phyloP scores from a whole-genome alignment of 1,284 basidiomycete species.

The Ganoderma multipileum region DNA sequence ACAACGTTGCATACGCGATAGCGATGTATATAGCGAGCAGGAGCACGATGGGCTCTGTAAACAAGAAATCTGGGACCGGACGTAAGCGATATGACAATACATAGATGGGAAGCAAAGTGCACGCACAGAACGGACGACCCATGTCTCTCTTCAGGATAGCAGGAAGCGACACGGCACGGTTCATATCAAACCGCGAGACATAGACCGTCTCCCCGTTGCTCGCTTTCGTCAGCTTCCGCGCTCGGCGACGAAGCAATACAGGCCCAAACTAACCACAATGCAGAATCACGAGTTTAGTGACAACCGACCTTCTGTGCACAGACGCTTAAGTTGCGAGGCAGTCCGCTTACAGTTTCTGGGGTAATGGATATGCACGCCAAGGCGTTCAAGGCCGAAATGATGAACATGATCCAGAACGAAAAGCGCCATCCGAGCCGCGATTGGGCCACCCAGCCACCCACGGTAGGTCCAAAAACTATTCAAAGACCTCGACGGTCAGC shows the following conservation, averaged over 20 bases:
- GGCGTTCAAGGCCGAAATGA: slow-evolving; percentile 58
- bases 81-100: not conserved
- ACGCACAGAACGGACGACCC: slow-evolving; percentile 65
- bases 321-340: not conserved
- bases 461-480: slow-evolving; percentile 64
- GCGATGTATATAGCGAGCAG: slow-evolving; percentile 72
- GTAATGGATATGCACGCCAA: slow-evolving; percentile 52
- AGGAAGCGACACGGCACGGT: slow-evolving; percentile 50
- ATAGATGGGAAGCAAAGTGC: not conserved
- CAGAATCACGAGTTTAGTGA: not conserved
- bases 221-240: slow-evolving; percentile 52
- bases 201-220: slow-evolving; percentile 52
- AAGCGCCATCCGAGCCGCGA: slow-evolving; percentile 67
- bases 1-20: slow-evolving; percentile 68
- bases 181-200: slow-evolving; percentile 62
- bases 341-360: slow-evolving; percentile 55
- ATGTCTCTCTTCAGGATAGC: slow-evolving; percentile 54
- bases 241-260: slow-evolving; percentile 66
- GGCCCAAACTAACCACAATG: slow-evolving; percentile 60
- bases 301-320: not conserved
- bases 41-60: slow-evolving; percentile 74
- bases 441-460: slow-evolving; percentile 67
- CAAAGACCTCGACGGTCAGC: not conserved
- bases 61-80: slow-evolving; percentile 57
- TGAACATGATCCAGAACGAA: slow-evolving; percentile 77